Percentiles rank a stretch among this genome's conserved stretches.
Evolutionary conservation across 371 early-diverging fungal genomes (phyloP).

Genomic region (Syncephalastrum racemosum): DNA sequence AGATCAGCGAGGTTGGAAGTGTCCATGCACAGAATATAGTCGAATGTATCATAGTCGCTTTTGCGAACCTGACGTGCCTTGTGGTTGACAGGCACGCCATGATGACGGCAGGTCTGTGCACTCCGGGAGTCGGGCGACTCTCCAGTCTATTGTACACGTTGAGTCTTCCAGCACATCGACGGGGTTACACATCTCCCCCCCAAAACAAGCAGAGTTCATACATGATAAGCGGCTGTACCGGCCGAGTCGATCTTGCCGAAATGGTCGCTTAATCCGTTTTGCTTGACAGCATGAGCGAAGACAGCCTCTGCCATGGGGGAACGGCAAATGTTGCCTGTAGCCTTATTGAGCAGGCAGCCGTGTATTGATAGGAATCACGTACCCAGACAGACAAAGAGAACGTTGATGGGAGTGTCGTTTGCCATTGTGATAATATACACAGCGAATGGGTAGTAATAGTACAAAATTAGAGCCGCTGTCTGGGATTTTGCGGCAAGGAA

Average conservation of each 20-base stretch:
- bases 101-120: slow-evolving; percentile 63
- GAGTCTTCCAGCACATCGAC: not conserved
- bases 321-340: slow-evolving; percentile 85
- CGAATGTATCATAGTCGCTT: slow-evolving; percentile 71
- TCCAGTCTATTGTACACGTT: slow-evolving; percentile 50
- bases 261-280: slow-evolving; percentile 49
- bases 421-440: slow-evolving; percentile 5
- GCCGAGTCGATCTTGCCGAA: slow-evolving; percentile 84
- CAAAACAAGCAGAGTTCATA: slow-evolving; percentile 22
- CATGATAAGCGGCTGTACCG: slow-evolving; percentile 86
- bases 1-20: slow-evolving; percentile 73
- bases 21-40: slow-evolving; percentile 91
- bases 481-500: no score
- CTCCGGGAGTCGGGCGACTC: slow-evolving; percentile 75
- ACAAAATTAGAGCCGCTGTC: not conserved
- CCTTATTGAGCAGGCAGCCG: not conserved
- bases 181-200: not conserved
- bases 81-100: slow-evolving; percentile 85
- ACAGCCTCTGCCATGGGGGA: slow-evolving; percentile 93
- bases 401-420: slow-evolving; percentile 25
- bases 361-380: not conserved
- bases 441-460: no score
- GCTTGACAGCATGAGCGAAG: slow-evolving; percentile 71
- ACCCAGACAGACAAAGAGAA: slow-evolving; percentile 83
- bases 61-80: slow-evolving; percentile 65